Evolutionary conservation across 2,329 filamentous ascomycete species (phyloP).

Genomic region (Raffaelea ambrosiae): DNA sequence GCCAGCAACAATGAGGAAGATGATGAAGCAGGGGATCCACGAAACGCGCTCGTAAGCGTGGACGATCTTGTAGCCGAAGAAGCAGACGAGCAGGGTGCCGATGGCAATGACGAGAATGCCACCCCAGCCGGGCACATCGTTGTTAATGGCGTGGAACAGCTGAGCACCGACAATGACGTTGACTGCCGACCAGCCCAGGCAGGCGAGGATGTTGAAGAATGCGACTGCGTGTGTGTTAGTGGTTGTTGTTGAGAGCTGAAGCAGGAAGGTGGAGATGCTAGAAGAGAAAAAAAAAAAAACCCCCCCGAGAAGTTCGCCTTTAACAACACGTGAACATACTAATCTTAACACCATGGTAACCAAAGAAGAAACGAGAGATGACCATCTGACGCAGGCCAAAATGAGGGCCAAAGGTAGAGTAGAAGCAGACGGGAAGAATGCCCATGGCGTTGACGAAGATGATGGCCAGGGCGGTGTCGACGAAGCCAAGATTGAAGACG

Average conservation of each 20-base stretch:
- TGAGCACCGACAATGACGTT: constrained; percentile 76
- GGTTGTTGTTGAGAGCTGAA: too few species aligned
- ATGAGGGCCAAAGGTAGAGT: constrained; percentile 45
- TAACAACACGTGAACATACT: constrained; percentile 35
- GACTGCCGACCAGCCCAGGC: constrained; percentile 66
- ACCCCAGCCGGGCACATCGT: constrained; percentile 59
- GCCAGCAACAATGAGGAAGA: constrained; percentile 39
- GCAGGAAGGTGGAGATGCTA: background rate
- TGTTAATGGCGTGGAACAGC: constrained; percentile 65
- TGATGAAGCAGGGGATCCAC: constrained; percentile 56
- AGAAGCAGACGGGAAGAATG: constrained; percentile 44
- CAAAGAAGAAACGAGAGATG: constrained; percentile 52
- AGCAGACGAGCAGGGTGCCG: constrained; percentile 59
- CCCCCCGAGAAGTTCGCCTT: too few species aligned
- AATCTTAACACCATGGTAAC: constrained; percentile 55
- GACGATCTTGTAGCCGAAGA: constrained; percentile 68
- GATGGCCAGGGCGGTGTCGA: constrained; percentile 63
- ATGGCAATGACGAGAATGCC: constrained; percentile 67
- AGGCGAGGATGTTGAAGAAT: constrained; percentile 61
- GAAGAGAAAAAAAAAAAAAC: background rate
- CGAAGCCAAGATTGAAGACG: constrained; percentile 61
- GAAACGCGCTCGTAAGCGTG: constrained; percentile 69
- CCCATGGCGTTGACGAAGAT: constrained; percentile 68
- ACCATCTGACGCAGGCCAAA: constrained; percentile 54
- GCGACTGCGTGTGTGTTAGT: constrained; percentile 41